phyloP scores from a whole-genome alignment of 1,284 basidiomycete genomes.

The Rhodotorula sp. region DNA sequence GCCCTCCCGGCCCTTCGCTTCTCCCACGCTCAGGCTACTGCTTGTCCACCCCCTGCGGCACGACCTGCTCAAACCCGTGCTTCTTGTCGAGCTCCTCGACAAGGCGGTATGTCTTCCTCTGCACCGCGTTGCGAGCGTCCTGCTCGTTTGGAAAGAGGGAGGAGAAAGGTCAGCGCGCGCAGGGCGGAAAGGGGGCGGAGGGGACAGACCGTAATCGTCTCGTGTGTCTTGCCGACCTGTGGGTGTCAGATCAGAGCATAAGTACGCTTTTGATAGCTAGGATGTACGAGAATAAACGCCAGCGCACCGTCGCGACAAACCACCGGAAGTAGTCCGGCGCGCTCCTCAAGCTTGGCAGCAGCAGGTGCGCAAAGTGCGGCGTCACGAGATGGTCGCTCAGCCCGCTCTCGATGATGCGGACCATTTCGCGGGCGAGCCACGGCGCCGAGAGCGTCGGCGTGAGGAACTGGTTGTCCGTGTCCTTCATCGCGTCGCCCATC shows the following conservation, averaged over 20 bases:
- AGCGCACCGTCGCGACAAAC: constrained; percentile 24
- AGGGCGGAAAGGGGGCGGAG: background rate
- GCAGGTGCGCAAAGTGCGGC: constrained; percentile 25
- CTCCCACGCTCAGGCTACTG: background rate
- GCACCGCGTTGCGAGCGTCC: constrained; percentile 24
- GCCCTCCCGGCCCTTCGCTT: too few relatives aligned
- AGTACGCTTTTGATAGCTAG: background rate
- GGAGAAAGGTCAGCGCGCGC: too few relatives aligned
- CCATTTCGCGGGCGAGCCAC: constrained; percentile 34
- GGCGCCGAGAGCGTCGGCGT: constrained; percentile 22
- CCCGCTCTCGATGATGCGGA: constrained; percentile 31
- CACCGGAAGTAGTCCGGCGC: constrained; percentile 33
- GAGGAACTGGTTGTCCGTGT: constrained; percentile 33
- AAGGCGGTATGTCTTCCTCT: constrained; percentile 21
- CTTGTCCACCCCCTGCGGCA: background rate
- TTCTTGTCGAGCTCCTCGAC: constrained; percentile 28
- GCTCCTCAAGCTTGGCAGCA: constrained; percentile 25
- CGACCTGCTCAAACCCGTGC: too few relatives aligned
- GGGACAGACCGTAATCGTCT: constrained; percentile 24
- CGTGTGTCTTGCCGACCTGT: constrained; percentile 35
- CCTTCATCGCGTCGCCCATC: constrained; percentile 38
- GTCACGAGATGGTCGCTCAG: constrained; percentile 35
- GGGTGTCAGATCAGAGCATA: too few relatives aligned
- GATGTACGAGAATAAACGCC: too few relatives aligned
- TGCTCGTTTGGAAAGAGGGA: background rate